Percentiles rank a stretch among this genome's conserved stretches.
Conservation (phyloP, 192 early-diverging fungal genomes). For the Diversispora epigaea region DNA sequence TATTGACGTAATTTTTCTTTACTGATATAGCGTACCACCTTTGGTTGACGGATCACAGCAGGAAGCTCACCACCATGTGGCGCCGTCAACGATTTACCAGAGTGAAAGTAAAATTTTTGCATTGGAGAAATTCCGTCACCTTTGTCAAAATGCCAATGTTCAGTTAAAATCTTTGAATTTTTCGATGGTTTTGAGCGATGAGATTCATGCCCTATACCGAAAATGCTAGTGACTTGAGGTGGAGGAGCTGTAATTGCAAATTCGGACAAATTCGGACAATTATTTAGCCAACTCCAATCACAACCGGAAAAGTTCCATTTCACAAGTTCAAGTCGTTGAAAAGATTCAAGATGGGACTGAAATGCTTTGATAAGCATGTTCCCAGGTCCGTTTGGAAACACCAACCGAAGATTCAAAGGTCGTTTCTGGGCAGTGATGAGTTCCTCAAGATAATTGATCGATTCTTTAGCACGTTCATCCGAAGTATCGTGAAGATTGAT, state of each 20-base stretch:
- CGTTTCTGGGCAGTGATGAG: slow-evolving; percentile 1
- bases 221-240: neutral
- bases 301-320: slow-evolving; percentile 20
- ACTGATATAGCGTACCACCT: too few species aligned
- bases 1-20: too few species aligned
- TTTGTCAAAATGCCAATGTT: slow-evolving; percentile 28
- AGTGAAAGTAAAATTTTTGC: slow-evolving; percentile 11
- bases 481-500: slow-evolving; percentile 16
- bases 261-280: slow-evolving; percentile 25
- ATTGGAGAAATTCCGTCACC: slow-evolving; percentile 8
- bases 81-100: too few species aligned
- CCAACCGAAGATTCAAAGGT: slow-evolving; percentile 7
- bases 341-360: slow-evolving; percentile 7
- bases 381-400: slow-evolving; percentile 5
- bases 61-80: neutral
- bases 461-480: neutral
- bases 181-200: slow-evolving; percentile 18
- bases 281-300: too few species aligned
- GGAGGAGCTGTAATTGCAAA: slow-evolving; percentile 20
- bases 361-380: slow-evolving; percentile 4
- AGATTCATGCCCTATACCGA: neutral
- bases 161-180: slow-evolving; percentile 26
- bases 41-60: neutral
- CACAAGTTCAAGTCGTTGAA: slow-evolving; percentile 6
- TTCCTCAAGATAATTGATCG: neutral